A percentile compares a stretch with the other conserved stretches of the same genome.
phyloP scores from a whole-genome alignment of 2,329 filamentous ascomycete species.

The Calonectria hawksworthii region DNA sequence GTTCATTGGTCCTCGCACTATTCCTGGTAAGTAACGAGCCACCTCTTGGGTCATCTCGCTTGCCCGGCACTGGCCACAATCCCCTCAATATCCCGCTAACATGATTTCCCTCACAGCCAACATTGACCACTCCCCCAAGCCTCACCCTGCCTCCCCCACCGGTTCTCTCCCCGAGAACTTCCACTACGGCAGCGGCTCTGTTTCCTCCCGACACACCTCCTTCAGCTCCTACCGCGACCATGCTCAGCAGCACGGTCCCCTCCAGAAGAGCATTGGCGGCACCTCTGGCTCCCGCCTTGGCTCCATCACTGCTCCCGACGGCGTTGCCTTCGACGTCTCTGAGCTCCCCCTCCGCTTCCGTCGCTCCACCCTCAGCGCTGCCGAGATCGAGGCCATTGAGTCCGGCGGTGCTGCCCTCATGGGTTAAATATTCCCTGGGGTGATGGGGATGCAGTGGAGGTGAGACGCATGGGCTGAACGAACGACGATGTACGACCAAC shows the following conservation, averaged over 20 bases:
- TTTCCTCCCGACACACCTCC: conserved; percentile 65
- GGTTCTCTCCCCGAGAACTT: conserved; percentile 72
- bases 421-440: conserved; percentile 52
- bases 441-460: conserved; percentile 41
- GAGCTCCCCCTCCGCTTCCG: conserved; percentile 90
- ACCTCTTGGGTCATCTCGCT: neutral
- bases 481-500: conserved; percentile 36
- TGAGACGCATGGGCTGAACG: conserved; percentile 35
- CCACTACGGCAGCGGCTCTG: conserved; percentile 49
- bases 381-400: conserved; percentile 96
- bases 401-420: conserved; percentile 83
- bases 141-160: conserved; percentile 80
- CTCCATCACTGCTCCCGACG: conserved; percentile 76
- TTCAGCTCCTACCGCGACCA: conserved; percentile 85
- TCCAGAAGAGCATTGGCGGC: conserved; percentile 75
- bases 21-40: conserved; percentile 64
- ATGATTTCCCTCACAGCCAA: conserved; percentile 62
- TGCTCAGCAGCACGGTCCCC: conserved; percentile 83
- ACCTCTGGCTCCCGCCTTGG: conserved; percentile 79
- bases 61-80: neutral
- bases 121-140: conserved; percentile 80
- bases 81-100: conserved; percentile 34
- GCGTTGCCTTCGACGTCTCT: conserved; percentile 88
- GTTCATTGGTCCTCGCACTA: conserved; percentile 72
- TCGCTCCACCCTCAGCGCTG: conserved; percentile 77